Evolutionary conservation across 2,329 filamentous ascomycete genomes (phyloP).

Genomic region (Aureobasidium vineae): DNA sequence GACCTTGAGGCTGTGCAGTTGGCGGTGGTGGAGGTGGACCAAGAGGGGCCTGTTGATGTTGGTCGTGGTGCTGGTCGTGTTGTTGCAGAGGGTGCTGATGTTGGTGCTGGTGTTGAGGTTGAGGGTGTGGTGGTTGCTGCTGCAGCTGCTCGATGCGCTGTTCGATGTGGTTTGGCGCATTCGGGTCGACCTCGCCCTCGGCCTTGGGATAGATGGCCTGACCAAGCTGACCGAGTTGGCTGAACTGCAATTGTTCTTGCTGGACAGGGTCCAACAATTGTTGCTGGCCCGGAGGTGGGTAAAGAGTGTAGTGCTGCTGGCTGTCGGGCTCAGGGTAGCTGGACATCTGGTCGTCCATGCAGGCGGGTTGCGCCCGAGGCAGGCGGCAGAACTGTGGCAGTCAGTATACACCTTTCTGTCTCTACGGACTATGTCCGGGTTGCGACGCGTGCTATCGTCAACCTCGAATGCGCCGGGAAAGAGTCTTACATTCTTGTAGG

Average conservation of each 20-base stretch:
- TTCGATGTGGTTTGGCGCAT: slow-evolving; percentile 31
- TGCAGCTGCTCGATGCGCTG: slow-evolving; percentile 38
- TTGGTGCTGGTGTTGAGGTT: slow-evolving; percentile 27
- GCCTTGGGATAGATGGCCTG: slow-evolving; percentile 40
- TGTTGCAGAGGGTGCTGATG: slow-evolving; percentile 34
- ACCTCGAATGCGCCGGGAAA: slow-evolving; percentile 15
- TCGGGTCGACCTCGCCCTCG: slow-evolving; percentile 32
- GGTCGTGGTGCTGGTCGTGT: slow-evolving; percentile 32
- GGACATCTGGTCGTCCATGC: slow-evolving; percentile 35
- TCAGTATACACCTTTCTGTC: slow-evolving; percentile 12
- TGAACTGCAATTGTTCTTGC: slow-evolving; percentile 39
- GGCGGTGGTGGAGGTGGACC: slow-evolving; percentile 10
- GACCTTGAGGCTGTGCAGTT: slow-evolving; percentile 28
- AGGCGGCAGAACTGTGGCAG: slow-evolving; percentile 18
- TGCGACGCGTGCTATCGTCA: slow-evolving; percentile 12
- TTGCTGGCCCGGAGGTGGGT: slow-evolving; percentile 36
- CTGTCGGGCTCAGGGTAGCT: slow-evolving; percentile 38
- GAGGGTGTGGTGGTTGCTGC: slow-evolving; percentile 35
- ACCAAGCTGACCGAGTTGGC: slow-evolving; percentile 33
- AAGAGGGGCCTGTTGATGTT: slow-evolving; percentile 34
- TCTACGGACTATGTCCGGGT: slow-evolving; percentile 18
- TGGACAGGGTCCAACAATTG: slow-evolving; percentile 37
- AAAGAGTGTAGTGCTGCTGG: slow-evolving; percentile 40
- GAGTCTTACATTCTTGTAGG: neutral
- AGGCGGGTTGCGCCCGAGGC: neutral